Evolutionary conservation across 1,284 basidiomycete species (phyloP), one percentile per base, ranked within the genome.

Genomic region (Meripilus lineatus): DNA sequence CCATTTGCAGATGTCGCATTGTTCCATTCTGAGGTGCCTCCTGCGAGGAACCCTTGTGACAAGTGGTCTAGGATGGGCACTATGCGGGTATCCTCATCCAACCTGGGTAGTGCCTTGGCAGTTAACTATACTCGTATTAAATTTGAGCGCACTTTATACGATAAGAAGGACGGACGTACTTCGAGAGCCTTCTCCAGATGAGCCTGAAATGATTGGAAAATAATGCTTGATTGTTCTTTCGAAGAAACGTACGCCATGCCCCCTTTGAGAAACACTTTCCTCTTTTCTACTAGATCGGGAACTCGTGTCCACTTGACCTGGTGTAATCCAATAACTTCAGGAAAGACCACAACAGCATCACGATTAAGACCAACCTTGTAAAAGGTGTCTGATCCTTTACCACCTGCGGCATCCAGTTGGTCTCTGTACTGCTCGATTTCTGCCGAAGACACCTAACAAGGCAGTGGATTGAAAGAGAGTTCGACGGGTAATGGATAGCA

Each of bases 21-120:
- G 42, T 68, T 66, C 81, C 89, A 92, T 59, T 93, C 89, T 7
- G 87, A 85, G 1, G 89, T 82, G 28, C 95, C 81, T 26, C 96
- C 96, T 1, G 91, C 87, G 26, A 94, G 71, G 78, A 98, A 98
- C 44, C 93, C 93, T 64, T 93, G 84, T 6, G 93, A 95, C 13
- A 99, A 77, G 62, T 98, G 94, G 51, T 89, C 80, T 4, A 99
- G 79, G 38, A 99, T 83, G 17, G 95, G 95, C 14, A 93, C 66
- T 3, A 99, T 71, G 26, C 96, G 87, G 30, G 87, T 89, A 61
- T 99, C 96, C 65, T 98, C 95, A 56, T 99, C 95, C 42, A 99
- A 71, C n/a, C 92, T 80, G 1, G 94, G 94, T 4, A 99, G 74
- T 20, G 84, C 82, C 61, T 87, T 89, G 8, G 94, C 85, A 8